phyloP scores from a whole-genome alignment of 2,329 filamentous ascomycete genomes.

The Ascochyta viciae-villosae region DNA sequence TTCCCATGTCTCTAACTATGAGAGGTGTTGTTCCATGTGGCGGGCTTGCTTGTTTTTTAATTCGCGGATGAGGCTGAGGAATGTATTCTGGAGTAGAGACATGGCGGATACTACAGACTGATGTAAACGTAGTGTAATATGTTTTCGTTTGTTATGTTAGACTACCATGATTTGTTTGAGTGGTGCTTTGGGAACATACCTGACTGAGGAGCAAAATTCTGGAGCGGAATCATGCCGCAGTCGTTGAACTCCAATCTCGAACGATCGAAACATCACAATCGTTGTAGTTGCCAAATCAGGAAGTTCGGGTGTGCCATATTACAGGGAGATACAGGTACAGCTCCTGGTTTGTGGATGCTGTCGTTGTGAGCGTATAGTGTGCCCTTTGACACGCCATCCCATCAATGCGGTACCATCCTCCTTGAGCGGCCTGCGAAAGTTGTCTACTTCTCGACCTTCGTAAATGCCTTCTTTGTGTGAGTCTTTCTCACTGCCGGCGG shows the following conservation, averaged over 20 bases:
- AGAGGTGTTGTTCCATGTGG: constrained; percentile 21
- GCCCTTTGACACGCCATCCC: neutral
- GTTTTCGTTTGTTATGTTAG: neutral
- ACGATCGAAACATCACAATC: neutral
- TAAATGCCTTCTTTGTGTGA: neutral
- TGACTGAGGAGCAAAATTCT: constrained; percentile 7
- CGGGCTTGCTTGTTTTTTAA: constrained; percentile 16
- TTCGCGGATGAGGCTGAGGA: constrained; percentile 21
- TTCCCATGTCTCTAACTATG: constrained; percentile 20
- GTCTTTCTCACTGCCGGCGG: neutral
- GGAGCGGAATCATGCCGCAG: constrained; percentile 9
- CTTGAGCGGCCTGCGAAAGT: neutral
- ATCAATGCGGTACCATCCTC: neutral
- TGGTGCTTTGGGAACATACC: constrained; percentile 1
- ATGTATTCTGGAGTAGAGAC: constrained; percentile 15
- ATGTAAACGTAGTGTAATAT: neutral
- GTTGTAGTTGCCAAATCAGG: neutral
- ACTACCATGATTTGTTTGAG: neutral
- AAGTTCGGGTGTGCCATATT: neutral
- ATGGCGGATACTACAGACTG: neutral
- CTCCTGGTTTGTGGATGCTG: neutral
- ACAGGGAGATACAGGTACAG: no score
- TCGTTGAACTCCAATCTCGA: neutral
- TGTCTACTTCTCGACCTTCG: neutral
- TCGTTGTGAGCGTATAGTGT: no score